Evolutionary conservation across 1,284 basidiomycete genomes (phyloP), one percentile per base, ranked within the genome.

Genomic region (Porodaedalea pini): DNA sequence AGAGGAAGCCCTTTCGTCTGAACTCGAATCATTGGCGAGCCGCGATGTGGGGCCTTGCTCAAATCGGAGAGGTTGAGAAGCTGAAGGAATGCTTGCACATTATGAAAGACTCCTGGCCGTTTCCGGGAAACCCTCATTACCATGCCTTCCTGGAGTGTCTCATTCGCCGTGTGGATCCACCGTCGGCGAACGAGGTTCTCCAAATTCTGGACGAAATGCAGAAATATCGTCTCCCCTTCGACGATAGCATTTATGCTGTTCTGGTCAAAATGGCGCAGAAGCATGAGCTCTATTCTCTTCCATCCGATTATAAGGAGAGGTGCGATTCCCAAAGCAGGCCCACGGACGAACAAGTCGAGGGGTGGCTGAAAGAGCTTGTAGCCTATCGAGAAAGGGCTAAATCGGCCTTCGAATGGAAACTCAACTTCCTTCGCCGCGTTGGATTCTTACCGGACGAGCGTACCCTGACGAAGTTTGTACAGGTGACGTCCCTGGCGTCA

Each of bases 181-280:
- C 60, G 70, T 82, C 53, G 71, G 67, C 13, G 70, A 71, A 23
- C 69, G 70, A 72, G 31, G 73, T 80, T 54, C 66, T 68, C 15
- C 65, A 68, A 3, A 63, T 82, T 41, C 69, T 84, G 51, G 70
- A 76, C 44, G 73, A 75, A 53, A 80, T 82, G 71, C 70, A 73
- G 44, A 63, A 64, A 15, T 70, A 72, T 32, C 68, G 73, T 21
- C 68, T 83, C 54, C 65, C 73, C 0, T 78, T 77, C 53, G 75
- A 81, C 54, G 67, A 72, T 10, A 65, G 67, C 41, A 67, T 83
- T 19, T 70, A 73, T 15, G 63, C 71, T 2, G 63, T 77, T 48
- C 71, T 84, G 21, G 69, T 72, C 55, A 67, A 74, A n/a, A 71
- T 70, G 19, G 25, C 11, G 31, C 17, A 39, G 32, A 53, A 27